Evolutionary conservation across 2,329 filamentous ascomycete genomes (phyloP).

Genomic region (Akanthomyces dipterigenus): DNA sequence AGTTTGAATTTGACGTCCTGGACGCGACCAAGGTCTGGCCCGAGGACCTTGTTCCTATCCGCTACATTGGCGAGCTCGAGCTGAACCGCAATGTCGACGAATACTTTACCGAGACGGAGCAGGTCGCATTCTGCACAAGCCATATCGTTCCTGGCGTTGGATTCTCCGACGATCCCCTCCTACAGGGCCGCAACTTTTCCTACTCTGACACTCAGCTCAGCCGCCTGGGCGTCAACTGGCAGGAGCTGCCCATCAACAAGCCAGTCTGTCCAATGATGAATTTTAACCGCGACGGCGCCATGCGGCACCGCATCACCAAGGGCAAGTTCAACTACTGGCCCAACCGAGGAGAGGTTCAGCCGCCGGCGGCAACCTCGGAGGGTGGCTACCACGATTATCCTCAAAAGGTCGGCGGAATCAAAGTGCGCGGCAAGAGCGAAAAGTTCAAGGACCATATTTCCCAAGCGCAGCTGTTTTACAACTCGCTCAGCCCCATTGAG

Average conservation of each 20-base stretch:
- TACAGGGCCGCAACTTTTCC: conserved; percentile 65
- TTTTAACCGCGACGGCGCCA: conserved; percentile 67
- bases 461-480: conserved; percentile 78
- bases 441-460: conserved; percentile 75
- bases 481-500: conserved; percentile 63
- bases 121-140: conserved; percentile 74
- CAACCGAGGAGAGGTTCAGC: conserved; percentile 53
- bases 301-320: conserved; percentile 64
- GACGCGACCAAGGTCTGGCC: conserved; percentile 86
- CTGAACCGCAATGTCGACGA: conserved; percentile 76
- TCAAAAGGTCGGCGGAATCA: conserved; percentile 60
- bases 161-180: conserved; percentile 67
- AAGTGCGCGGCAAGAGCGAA: conserved; percentile 58
- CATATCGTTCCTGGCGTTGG: conserved; percentile 75
- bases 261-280: conserved; percentile 71
- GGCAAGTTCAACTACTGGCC: conserved; percentile 63
- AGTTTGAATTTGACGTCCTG: conserved; percentile 80
- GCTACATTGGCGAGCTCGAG: conserved; percentile 73
- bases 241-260: conserved; percentile 71
- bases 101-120: conserved; percentile 76
- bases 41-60: conserved; percentile 66
- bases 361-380: conserved; percentile 54
- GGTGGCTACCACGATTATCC: conserved; percentile 63
- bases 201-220: conserved; percentile 64
- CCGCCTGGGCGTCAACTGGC: conserved; percentile 66